Evolutionary conservation across 1,284 basidiomycete genomes (phyloP), one percentile per base, ranked within the genome.

Genomic region (Meripilus lineatus): DNA sequence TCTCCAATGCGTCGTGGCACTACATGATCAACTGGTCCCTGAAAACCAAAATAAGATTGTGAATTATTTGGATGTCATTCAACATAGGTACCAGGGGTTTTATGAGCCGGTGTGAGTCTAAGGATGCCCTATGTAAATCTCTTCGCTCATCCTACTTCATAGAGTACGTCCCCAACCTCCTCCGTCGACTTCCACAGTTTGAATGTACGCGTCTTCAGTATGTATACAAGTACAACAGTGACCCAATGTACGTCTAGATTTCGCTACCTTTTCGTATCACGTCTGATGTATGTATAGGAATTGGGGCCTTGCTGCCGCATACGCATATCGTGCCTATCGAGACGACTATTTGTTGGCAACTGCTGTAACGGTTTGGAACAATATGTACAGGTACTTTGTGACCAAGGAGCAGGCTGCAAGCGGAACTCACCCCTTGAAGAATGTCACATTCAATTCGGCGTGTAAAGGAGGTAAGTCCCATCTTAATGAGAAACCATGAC

Each of bases 261-360:
- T 25, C 10, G 35, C 32, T 38, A 7, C 22, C 5, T 33, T 18
- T 14, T 15, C 15, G 21, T 15, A 7, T 38, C 15, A 22, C 18
- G 7, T 5, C 28, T 6, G 22, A 14, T 14, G 11, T n/a, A 5
- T 28, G 38, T 4, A 5, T 14, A 47, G 45, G 8, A 34, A 18
- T 21, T 47, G 41, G 45, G 45, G n/a, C 18, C 24, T 38, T 17
- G 32, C 41, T 5, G 40, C 32, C 18, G 34, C 41, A 18, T 47
- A 47, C 24, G 45, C 48, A 2, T 42, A 50, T 35, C 45, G 46
- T 17, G 45, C 42, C 17, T 50, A 47, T 35, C 11, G 33, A 11
- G 33, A 44, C 22, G 17, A 43, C n/a, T 33, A 38, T 17, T 41
- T 50, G 21, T 35, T 50, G 6, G 24, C 17, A 5, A 24, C 44